phyloP scores from a whole-genome alignment of 768 basidiomycete genomes.

The Postia placenta region DNA sequence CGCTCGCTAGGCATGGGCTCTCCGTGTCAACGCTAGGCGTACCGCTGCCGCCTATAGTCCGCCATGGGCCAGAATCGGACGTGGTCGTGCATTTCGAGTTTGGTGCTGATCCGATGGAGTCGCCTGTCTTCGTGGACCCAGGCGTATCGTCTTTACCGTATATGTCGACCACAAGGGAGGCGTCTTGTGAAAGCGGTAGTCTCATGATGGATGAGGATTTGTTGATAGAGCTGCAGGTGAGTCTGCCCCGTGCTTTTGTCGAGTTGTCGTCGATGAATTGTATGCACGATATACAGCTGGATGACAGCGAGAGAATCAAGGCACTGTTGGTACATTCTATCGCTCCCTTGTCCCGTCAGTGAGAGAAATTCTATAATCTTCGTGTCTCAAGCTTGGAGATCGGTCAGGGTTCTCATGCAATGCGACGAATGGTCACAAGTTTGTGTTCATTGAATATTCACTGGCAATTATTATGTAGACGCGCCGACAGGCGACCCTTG shows the following conservation, averaged over 20 bases:
- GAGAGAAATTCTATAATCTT: too few relatives aligned
- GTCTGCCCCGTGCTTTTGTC: neutral
- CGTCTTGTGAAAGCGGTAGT: constrained; percentile 15
- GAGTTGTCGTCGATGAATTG: neutral
- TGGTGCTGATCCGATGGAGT: neutral
- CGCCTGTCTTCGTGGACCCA: constrained; percentile 13
- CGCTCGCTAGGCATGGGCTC: too few relatives aligned
- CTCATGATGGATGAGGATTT: constrained; percentile 25
- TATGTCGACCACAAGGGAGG: constrained; percentile 13
- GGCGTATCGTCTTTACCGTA: constrained; percentile 20
- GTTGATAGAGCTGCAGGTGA: constrained; percentile 23
- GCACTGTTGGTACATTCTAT: neutral
- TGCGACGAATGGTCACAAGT: too few relatives aligned
- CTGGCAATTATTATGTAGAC: too few relatives aligned
- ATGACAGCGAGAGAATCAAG: neutral
- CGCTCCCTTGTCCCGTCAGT: neutral
- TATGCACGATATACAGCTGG: neutral
- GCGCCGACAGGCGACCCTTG: too few relatives aligned
- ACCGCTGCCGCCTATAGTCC: neutral
- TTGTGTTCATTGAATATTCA: too few relatives aligned
- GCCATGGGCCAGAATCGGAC: constrained; percentile 2
- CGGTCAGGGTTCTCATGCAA: too few relatives aligned
- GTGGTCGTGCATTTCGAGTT: neutral
- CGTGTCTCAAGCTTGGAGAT: too few relatives aligned
- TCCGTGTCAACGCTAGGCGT: neutral